Evolutionary conservation across 306 rosid genomes (phyloP), one percentile per base, ranked within the genome.

Genomic region (Inga oerstediana): DNA sequence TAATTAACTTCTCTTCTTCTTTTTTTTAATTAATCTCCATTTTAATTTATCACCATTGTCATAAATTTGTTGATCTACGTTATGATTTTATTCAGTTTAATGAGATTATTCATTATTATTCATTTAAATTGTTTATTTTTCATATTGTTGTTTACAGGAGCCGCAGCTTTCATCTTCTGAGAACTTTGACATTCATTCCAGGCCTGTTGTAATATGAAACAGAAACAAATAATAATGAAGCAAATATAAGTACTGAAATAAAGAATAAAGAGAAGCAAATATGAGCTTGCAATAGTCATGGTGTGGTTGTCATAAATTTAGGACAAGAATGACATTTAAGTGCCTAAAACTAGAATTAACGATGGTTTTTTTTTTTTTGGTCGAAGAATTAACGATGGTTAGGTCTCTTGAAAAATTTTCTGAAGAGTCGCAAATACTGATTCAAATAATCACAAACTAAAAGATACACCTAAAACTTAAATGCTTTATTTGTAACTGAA

Each of bases 111-210:
- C 7, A 12, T 68, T 16, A 49, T 13, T 49, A 49, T 14, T 52
- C 48, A 1, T 52, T 52, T 19, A 17, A 52, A 4, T 3, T 14
- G 4, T 49, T 49, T 49, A 0, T 49, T 16, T 68, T 72, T 46
- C 7, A 4, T 8, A 12, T 12, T 24, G 13, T 72, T 7, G 24
- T 45, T 74, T 85, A 89, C 87, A 87, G 93, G 92, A 89, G 86
- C 90, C 94, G 54, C 94, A 92, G 39, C 45, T 92, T 45, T 83
- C 94, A 0, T 84, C 88, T 14, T 81, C 91, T 17, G 89, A 87
- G 62, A 62, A 56, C 74, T 87, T 92, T 79, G 88, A 87, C 32
- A 77, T 92, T 81, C 85, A 88, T 70, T 75, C 83, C 1, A 84
- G 75, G 81, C 37, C 74, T 6, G 78, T 89, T 78, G 62, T 72